phyloP scores from a whole-genome alignment of 108 stramenopile genomes.

The Skeletonema grethae region DNA sequence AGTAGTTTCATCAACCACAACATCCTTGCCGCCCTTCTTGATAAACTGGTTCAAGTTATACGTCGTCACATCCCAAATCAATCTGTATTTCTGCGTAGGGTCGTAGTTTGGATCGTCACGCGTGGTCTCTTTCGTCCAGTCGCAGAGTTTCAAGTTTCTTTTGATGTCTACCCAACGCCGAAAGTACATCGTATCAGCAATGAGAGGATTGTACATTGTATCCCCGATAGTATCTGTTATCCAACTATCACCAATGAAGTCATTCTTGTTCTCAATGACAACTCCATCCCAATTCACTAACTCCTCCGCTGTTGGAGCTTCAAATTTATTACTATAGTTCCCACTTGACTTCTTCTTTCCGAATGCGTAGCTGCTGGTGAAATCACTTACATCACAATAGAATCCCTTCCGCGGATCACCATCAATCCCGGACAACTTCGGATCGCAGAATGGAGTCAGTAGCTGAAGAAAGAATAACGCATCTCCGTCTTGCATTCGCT shows the following conservation, averaged over 20 bases:
- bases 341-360: neutral
- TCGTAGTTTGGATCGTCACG: neutral
- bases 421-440: constrained; percentile 7
- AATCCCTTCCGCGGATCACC: constrained; percentile 11
- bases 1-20: constrained; percentile 2
- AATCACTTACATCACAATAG: constrained; percentile 15
- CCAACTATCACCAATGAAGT: neutral
- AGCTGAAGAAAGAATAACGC: constrained; percentile 14
- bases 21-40: constrained; percentile 6
- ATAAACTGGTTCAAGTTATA: constrained; percentile 10
- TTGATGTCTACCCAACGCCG: constrained; percentile 1
- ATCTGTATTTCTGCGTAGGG: constrained; percentile 13
- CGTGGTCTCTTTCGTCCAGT: neutral
- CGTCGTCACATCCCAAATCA: constrained; percentile 10
- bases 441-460: constrained; percentile 10
- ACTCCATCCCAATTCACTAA: constrained; percentile 12
- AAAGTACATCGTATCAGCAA: constrained; percentile 1
- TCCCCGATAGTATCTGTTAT: neutral
- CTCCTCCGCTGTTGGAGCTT: neutral
- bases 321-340: constrained; percentile 9
- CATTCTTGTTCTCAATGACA: neutral
- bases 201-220: neutral
- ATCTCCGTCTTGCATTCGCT: constrained; percentile 16
- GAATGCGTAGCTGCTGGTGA: neutral
- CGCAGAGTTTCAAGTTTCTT: neutral